Percentiles rank a stretch among this genome's conserved stretches.
Conservation (phyloP, 2,329 filamentous ascomycete genomes). For the Laburnicola sp. region DNA sequence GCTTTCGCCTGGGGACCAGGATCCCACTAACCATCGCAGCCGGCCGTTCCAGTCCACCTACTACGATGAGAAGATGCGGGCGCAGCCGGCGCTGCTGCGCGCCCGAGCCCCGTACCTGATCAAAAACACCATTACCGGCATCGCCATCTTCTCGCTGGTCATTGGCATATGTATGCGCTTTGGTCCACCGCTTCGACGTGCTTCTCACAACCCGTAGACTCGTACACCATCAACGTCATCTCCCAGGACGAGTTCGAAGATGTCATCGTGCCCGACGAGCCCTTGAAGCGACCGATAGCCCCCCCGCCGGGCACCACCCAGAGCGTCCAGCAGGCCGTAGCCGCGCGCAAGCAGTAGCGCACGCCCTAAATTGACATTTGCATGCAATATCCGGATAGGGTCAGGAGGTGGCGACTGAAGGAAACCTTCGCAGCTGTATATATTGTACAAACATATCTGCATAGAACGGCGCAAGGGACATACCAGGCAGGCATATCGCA, state of each 20-base stretch:
- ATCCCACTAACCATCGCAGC: slow-evolving; percentile 26
- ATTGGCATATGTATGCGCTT: slow-evolving; percentile 73
- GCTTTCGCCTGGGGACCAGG: not conserved
- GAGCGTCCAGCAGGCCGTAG: slow-evolving; percentile 36
- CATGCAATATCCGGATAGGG: not conserved
- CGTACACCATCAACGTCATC: slow-evolving; percentile 77
- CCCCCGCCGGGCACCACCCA: slow-evolving; percentile 33
- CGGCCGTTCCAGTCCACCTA: slow-evolving; percentile 71
- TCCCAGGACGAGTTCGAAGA: slow-evolving; percentile 97
- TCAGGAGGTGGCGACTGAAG: not conserved
- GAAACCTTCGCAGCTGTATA: not conserved
- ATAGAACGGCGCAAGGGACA: not conserved
- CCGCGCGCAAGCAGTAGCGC: slow-evolving; percentile 30
- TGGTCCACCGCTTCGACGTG: not conserved
- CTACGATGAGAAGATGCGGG: slow-evolving; percentile 85
- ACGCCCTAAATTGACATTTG: not conserved
- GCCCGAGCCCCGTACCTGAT: slow-evolving; percentile 89
- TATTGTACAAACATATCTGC: slow-evolving; percentile 1
- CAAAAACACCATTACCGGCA: slow-evolving; percentile 82
- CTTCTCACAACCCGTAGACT: slow-evolving; percentile 53
- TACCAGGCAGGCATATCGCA: not conserved
- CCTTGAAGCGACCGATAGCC: slow-evolving; percentile 51
- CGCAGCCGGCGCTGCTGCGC: slow-evolving; percentile 85
- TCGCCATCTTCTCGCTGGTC: slow-evolving; percentile 74
- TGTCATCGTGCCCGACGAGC: slow-evolving; percentile 81